Base-by-base conservation (phyloP, 2,329 filamentous ascomycete genomes). In the Arthrobotrys pseudoclavata region DNA sequence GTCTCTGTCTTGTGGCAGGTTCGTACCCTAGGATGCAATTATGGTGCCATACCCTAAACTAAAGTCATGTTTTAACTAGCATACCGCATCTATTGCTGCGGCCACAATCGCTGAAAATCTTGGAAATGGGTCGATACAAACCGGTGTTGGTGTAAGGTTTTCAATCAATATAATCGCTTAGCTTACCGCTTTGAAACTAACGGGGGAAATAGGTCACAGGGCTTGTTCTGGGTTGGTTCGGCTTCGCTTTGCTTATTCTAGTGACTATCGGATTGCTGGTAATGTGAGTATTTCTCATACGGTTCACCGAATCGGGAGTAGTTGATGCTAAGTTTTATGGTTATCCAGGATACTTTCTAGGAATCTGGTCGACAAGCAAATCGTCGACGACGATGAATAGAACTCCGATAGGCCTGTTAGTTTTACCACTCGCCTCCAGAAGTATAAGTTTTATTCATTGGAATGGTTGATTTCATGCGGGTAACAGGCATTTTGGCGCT, bases 181-280 rank as follows among this genome's bases (percentile, higher is more conserved):
- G 31, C 13, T 26, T 24, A 42, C 1, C 0, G 26, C 15, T 26
- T 26, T 20, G 29, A 7, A 20, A n/a, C 24, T 45, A 29, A 34
- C 13, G 22, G 4, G 15, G 4, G 6, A 1, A 18, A 37, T 53
- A 77, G 74, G 74, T 77, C 42, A 92, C 91, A 45, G 95, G 96
- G 70, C 98, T 99, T 93, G 92, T 97, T 18, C 87, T 99, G 82
- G 96, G 96, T 75, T 99, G 96, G 96, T 98, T 99, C 85, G 92
- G 93, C 48, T 98, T 99, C 83, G 91, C 92, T 22, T 84, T 98
- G 66, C 87, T 99, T 80, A 97, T 99, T 81, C 91, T 98, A 79
- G 95, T 98, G 66, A 98, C 95, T 60, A 96, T 98, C 82, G 96
- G 95, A 69, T 85, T 98, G 84, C 86, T 99, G 79, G 92, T 97